Conservation (phyloP, 2,329 filamentous ascomycete species). For the Xylariaceae sp. region DNA sequence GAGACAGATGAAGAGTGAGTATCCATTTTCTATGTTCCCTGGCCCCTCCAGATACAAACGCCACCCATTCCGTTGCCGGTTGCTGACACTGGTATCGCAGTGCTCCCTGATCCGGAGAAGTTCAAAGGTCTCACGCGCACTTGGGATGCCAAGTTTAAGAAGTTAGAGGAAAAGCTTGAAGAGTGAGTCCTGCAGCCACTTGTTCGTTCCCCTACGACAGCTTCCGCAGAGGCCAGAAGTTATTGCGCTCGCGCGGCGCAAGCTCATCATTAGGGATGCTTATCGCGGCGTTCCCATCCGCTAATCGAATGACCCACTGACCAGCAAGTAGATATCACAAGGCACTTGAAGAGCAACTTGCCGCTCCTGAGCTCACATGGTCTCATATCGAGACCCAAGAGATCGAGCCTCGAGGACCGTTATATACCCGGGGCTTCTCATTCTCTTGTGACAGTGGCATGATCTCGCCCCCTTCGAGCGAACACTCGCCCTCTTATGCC, state of each 20-base stretch:
- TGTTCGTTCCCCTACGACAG: not conserved
- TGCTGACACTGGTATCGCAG: slow-evolving; percentile 8
- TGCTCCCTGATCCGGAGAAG: slow-evolving; percentile 19
- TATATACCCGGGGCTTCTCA: slow-evolving; percentile 12
- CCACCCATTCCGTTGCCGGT: not conserved
- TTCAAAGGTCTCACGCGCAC: slow-evolving; percentile 18
- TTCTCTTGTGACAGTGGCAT: slow-evolving; percentile 10
- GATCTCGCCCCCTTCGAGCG: slow-evolving; percentile 19
- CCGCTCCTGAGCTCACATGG: slow-evolving; percentile 15
- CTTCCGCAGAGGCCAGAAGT: no score
- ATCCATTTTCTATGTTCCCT: not conserved
- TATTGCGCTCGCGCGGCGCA: no score
- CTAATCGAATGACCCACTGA: not conserved
- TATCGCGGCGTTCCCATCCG: not conserved
- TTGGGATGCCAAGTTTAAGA: slow-evolving; percentile 20
- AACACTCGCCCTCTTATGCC: slow-evolving; percentile 13
- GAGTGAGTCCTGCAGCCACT: slow-evolving; percentile 11
- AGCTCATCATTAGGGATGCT: no score
- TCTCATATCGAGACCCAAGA: slow-evolving; percentile 20
- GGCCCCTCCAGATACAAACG: no score
- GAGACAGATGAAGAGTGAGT: slow-evolving; percentile 19
- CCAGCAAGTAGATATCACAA: not conserved
- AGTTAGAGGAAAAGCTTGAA: slow-evolving; percentile 19
- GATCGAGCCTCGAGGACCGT: slow-evolving; percentile 19
- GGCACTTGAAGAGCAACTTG: slow-evolving; percentile 15